A percentile compares a stretch with the other conserved stretches of the same genome.
phyloP scores from a whole-genome alignment of 805 yeast species.

The Ogataea siamensis region DNA sequence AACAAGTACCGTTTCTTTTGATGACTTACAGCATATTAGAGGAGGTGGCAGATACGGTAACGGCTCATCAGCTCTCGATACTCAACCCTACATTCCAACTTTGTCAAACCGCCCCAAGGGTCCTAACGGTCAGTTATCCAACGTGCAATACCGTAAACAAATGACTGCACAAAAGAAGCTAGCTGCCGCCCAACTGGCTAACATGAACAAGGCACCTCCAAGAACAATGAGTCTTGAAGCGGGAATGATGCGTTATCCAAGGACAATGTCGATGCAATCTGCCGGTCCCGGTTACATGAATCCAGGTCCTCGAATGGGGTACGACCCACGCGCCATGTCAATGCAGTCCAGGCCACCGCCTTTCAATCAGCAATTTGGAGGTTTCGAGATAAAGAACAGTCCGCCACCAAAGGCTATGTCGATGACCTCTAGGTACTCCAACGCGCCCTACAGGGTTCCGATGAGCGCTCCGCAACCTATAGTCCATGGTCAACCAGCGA shows the following conservation, averaged over 20 bases:
- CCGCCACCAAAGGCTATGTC: conserved; percentile 22
- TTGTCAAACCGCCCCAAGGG: conserved; percentile 38
- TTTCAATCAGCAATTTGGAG: conserved; percentile 14
- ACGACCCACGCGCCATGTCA: conserved; percentile 48
- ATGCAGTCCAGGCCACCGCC: conserved; percentile 32
- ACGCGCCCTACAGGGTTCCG: conserved; percentile 3
- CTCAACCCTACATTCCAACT: conserved; percentile 78
- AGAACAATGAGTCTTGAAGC: conserved; percentile 37
- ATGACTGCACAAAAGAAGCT: conserved; percentile 65
- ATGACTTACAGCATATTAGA: conserved; percentile 60
- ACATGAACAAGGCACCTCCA: conserved; percentile 30
- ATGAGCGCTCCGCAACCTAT: not conserved
- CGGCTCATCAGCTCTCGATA: conserved; percentile 45
- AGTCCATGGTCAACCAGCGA: no score
- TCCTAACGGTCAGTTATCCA: conserved; percentile 38
- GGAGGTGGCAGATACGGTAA: conserved; percentile 62
- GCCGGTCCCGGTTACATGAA: conserved; percentile 11
- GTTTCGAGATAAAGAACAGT: conserved; percentile 5
- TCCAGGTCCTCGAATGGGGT: conserved; percentile 10
- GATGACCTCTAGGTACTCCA: conserved; percentile 15
- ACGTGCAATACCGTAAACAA: conserved; percentile 66
- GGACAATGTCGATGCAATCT: conserved; percentile 31
- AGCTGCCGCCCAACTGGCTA: conserved; percentile 37
- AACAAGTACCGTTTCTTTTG: conserved; percentile 47
- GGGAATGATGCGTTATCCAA: conserved; percentile 20